Evolutionary conservation across 2,329 filamentous ascomycete genomes (phyloP), one percentile per base, ranked within the genome.

Genomic region (Phialophora macrospora): DNA sequence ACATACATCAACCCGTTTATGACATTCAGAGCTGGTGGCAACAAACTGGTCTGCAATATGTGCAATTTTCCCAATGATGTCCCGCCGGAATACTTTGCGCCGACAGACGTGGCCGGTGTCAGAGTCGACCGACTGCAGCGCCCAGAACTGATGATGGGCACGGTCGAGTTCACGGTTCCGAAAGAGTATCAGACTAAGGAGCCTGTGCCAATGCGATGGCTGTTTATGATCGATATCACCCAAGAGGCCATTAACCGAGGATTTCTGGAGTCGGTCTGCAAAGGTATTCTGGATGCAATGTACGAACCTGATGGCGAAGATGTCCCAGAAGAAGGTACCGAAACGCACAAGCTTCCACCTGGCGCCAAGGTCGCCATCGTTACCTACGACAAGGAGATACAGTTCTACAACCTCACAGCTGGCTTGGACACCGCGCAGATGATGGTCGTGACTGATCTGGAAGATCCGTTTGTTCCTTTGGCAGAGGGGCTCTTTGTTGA

Each of bases 1-100:
- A 90, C 94, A 14, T 99, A 99, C 79, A 96, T 99, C 80, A 99
- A 99, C 75, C 95, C 95, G 1, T 99, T 99, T 77, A 98, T 99
- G 95, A 91, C 93, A 75, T 99, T 99, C 84, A 87, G 90, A 65
- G 90, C 90, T 17, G 94, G 94, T 44, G 95, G 95, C 64, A 97
- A 94, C 80, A 97, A 96, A 77, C 96, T 97, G 76, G 92, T 97
- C 60, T 99, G 95, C 82, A 99, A 99, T 75, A 91, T 99, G 80
- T 99, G 95, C 81, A 95, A 91, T 24, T 96, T 98, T 77, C 93
- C 95, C 57, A 99, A 98, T 76, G 95, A 99, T 74, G 96, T 96
- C 0, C 83, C 92, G 0, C 80, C 91, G 1, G 94, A 97, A 75
- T 99, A 99, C 79, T 99, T 96, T 77, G 90, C 92, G 62, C 93